phyloP scores from a whole-genome alignment of 768 basidiomycete genomes.

The Rhodotorula babjevae region DNA sequence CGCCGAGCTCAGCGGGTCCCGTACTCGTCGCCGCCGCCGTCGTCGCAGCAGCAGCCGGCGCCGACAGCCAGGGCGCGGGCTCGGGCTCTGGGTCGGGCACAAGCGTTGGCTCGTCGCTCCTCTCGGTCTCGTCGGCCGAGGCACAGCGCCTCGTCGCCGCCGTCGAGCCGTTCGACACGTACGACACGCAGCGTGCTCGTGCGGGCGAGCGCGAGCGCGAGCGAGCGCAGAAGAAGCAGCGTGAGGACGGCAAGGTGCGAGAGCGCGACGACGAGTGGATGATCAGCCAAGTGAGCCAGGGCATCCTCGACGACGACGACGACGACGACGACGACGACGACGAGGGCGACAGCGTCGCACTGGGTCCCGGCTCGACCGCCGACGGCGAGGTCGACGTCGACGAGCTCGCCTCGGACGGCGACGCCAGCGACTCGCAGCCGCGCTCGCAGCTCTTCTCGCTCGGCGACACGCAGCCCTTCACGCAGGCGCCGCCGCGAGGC shows the following conservation, averaged over 20 bases:
- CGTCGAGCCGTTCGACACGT: too few relatives aligned
- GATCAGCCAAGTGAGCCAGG: not conserved
- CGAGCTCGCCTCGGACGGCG: too few relatives aligned
- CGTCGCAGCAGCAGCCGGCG: too few relatives aligned
- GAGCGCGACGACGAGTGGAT: not conserved
- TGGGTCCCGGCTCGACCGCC: too few relatives aligned
- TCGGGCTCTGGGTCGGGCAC: too few relatives aligned
- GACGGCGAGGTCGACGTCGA: too few relatives aligned
- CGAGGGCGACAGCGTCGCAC: not conserved
- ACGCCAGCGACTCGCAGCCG: not conserved
- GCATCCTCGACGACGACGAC: not conserved
- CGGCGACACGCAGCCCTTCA: not conserved
- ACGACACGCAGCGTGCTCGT: not conserved
- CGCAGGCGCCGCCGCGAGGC: not conserved
- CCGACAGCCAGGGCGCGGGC: too few relatives aligned
- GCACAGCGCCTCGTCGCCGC: not conserved
- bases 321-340: not conserved
- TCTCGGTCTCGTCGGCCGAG: not conserved
- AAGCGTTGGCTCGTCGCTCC: not conserved
- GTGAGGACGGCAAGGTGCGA: too few relatives aligned
- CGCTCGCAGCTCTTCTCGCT: too few relatives aligned
- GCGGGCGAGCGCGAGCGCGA: not conserved
- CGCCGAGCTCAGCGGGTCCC: too few relatives aligned
- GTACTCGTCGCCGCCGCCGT: too few relatives aligned
- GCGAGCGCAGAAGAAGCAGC: not conserved